Evolutionary conservation across 257 asterid genomes (phyloP), one percentile per base, ranked within the genome.

Genomic region (Rehmannia glutinosa): DNA sequence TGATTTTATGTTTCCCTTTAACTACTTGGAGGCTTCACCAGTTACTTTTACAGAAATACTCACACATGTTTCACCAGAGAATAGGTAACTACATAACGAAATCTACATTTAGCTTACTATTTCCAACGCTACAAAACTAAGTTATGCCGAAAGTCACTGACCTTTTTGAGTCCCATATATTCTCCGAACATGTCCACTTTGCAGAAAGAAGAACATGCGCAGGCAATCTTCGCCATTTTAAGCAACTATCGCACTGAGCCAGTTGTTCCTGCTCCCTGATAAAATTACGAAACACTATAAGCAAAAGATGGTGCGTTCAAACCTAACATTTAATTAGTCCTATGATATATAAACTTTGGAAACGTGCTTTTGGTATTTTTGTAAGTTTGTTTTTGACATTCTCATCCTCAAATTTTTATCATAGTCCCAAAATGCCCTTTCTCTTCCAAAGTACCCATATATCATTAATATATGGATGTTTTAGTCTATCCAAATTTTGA

Each of bases 201-300:
- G 95, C 89, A 65, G 91, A 76, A 63, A 93, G 89, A 80, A 90
- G 90, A 67, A 86, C 85, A 73, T 82, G 39, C 45, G 70, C 55
- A 2, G 99, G 99, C 83, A 93, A 73, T 57, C 82, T 84, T 64
- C 99, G 89, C 99, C 99, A 90, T 77, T 88, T 93, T 13, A 77
- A 72, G 86, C 99, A 93, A 73, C 62, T 72, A 66, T 93, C 93
- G 43, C 99, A 93, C 72, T 88, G 92, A 47, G 84, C 94, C 87
- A 92, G 80, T 80, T 93, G 99, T 51, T 85, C 96, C 69, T 85
- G 88, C 55, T 85, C 87, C 69, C 99, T 93, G 88, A 61, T 76
- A 61, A 75, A 41, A 76, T 68, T 27, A 66, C 61, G 30, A 15
- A 20, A 20, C 7, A 19, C 4, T n/a, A n/a, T n/a, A n/a, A n/a